Evolutionary conservation across 345 rosid species (phyloP).

Genomic region (Sisymbrium altissimum): DNA sequence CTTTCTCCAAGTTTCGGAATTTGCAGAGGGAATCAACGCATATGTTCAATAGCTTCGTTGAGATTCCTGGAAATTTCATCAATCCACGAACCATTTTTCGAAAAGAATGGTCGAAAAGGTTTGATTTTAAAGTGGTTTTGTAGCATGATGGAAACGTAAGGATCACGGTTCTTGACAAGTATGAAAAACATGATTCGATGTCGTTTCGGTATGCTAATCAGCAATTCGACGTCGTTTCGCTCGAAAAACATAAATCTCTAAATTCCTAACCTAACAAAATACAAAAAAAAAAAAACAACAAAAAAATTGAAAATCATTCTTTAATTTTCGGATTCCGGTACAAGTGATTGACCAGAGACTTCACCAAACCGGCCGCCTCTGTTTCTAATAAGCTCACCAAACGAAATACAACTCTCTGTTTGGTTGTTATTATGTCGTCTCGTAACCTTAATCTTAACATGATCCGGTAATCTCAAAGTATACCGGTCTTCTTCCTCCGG

Average conservation of each 20-base stretch:
- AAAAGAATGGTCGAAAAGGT: not conserved
- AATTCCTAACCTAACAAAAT: not conserved
- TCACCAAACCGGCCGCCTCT: constrained; percentile 30
- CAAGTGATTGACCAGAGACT: constrained; percentile 33
- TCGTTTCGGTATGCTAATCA: no score
- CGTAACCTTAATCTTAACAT: constrained; percentile 45
- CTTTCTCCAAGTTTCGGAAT: constrained; percentile 50
- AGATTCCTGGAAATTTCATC: constrained; percentile 36
- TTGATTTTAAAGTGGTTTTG: not conserved
- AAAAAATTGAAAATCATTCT: not conserved
- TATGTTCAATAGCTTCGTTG: constrained; percentile 66
- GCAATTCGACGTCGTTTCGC: no score
- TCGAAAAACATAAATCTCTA: no score
- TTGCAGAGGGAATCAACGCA: constrained; percentile 54
- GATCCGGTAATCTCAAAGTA: constrained; percentile 52
- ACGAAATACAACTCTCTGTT: constrained; percentile 55
- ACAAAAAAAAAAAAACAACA: not conserved
- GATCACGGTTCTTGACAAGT: not conserved
- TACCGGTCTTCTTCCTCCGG: constrained; percentile 45
- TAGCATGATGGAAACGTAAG: not conserved
- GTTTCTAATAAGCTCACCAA: constrained; percentile 47
- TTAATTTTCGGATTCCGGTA: constrained; percentile 9
- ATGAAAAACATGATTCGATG: no score
- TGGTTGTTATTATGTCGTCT: constrained; percentile 37
- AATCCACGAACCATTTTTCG: constrained; percentile 16